These are phyloP conservation scores for Trichoderma sp. DNA, from an alignment of 2,329 filamentous ascomycete species.

Conservation along the genomic window DNA sequence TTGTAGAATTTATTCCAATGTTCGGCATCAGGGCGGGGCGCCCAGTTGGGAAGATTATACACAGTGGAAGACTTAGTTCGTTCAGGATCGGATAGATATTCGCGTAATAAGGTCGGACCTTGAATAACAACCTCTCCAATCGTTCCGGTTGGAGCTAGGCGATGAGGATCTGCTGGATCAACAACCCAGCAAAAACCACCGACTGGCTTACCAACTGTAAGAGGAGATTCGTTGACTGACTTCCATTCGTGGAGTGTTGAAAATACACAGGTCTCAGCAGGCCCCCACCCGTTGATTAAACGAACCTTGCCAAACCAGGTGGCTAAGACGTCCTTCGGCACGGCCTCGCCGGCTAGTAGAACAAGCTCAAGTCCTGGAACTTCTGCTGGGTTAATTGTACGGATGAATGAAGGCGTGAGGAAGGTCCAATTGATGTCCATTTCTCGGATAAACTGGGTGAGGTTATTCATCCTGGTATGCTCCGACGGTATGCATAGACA, in stretches of 20 bases:
- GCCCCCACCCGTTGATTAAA: conserved; percentile 25
- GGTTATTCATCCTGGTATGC: conserved; percentile 13
- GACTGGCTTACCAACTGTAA: conserved; percentile 18
- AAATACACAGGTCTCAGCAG: conserved; percentile 22
- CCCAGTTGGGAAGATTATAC: conserved; percentile 30
- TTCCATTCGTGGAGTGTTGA: conserved; percentile 21
- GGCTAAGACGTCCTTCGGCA: conserved; percentile 17
- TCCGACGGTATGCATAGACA: conserved; percentile 18
- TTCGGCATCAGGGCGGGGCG: conserved; percentile 25
- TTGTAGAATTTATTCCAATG: conserved; percentile 36
- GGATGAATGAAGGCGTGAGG: conserved; percentile 18
- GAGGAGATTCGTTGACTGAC: conserved; percentile 10
- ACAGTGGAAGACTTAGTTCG: conserved; percentile 1
- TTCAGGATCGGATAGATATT: conserved; percentile 16
- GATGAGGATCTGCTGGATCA: conserved; percentile 11
- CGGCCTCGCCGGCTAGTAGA: conserved; percentile 21
- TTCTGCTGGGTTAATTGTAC: conserved; percentile 1
- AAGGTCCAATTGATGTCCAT: conserved; percentile 15
- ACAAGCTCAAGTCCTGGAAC: conserved; percentile 19
- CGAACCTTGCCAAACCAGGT: conserved; percentile 19
- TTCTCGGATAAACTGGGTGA: conserved; percentile 7
- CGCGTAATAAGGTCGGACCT: conserved; percentile 7
- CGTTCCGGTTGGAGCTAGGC: conserved; percentile 4
- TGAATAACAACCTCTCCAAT: conserved; percentile 18
- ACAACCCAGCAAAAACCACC: conserved; percentile 19